Base-by-base conservation (phyloP, 495 filamentous ascomycete genomes). In the Neurospora africana region DNA sequence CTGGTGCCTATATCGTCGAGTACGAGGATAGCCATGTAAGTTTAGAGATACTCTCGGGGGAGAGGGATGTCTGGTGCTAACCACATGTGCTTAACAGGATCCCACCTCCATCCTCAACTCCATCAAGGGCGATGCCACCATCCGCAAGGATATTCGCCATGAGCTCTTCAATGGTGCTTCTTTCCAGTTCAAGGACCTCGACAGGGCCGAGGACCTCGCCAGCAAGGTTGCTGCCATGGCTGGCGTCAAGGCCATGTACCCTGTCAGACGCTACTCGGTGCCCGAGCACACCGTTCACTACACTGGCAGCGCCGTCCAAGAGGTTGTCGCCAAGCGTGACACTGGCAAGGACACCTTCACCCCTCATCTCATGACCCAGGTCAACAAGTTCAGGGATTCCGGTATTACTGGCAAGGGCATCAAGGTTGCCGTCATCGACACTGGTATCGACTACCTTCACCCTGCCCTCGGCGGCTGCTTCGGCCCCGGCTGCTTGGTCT, bases 401-500 rank as follows among this genome's bases (percentile, higher is more conserved):
- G 84, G 82, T 7, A 73, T 81, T 70, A 83, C 76, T 7, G 84
- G 84, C 11, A 80, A 81, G 74, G 83, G 83, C 65, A 77, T 86
- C 78, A 85, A 84, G 75, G 78, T 86, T 70, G 84, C 74, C 35
- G 78, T 86, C 19, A 80, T 86, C 38, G 84, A 86, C 72, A 84
- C 82, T 2, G 84, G 84, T 67, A 84, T 85, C 73, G 87, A 89
- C 75, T 89, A 87, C 73, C 83, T 74, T 1, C 87, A 89, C 70
- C 86, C 87, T 5, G 86, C 86, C 10, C 82, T 89, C 5, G 87
- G 87, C 33, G 87, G 87, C 69, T 88, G 86, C 71, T 85, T 88
- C 74, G 84, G 86, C 6, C 72, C 79, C 5, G 86, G 84, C 39
- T 89, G 86, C 75, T 76, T 87, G 76, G 84, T 89, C 44, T 81